Evolutionary conservation across 2,329 filamentous ascomycete genomes (phyloP).

Genomic region (Dactylella cylindrospora): DNA sequence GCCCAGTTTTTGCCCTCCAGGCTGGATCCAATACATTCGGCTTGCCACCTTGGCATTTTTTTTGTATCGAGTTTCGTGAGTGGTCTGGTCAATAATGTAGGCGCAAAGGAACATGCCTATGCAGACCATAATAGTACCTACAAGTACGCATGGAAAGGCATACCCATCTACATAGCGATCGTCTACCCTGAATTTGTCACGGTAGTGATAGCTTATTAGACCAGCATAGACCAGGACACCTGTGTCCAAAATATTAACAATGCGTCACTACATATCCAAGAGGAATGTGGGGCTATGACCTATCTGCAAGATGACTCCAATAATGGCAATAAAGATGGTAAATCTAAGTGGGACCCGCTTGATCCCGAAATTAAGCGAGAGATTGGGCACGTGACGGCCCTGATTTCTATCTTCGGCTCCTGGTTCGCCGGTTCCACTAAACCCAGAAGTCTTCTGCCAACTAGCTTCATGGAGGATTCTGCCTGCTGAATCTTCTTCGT

Average conservation of each 20-base stretch:
- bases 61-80: slow-evolving; percentile 6
- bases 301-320: slow-evolving; percentile 35
- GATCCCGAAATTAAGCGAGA: slow-evolving; percentile 41
- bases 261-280: not conserved
- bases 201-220: slow-evolving; percentile 1
- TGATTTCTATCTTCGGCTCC: no score
- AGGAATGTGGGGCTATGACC: slow-evolving; percentile 7
- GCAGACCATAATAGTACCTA: slow-evolving; percentile 25
- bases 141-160: slow-evolving; percentile 30
- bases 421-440: no score
- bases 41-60: not conserved
- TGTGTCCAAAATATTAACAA: not conserved
- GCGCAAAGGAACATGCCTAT: slow-evolving; percentile 45
- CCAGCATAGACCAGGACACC: slow-evolving; percentile 36
- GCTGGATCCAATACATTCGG: slow-evolving; percentile 43
- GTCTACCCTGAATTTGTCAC: not conserved
- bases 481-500: no score
- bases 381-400: slow-evolving; percentile 15
- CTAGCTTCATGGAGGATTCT: no score
- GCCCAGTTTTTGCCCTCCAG: slow-evolving; percentile 41
- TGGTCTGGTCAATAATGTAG: slow-evolving; percentile 21
- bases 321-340: slow-evolving; percentile 7
- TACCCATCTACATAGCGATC: not conserved
- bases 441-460: no score
- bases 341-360: not conserved